Conservation (phyloP, 2,329 filamentous ascomycete genomes). For the Epichloe scottii region DNA sequence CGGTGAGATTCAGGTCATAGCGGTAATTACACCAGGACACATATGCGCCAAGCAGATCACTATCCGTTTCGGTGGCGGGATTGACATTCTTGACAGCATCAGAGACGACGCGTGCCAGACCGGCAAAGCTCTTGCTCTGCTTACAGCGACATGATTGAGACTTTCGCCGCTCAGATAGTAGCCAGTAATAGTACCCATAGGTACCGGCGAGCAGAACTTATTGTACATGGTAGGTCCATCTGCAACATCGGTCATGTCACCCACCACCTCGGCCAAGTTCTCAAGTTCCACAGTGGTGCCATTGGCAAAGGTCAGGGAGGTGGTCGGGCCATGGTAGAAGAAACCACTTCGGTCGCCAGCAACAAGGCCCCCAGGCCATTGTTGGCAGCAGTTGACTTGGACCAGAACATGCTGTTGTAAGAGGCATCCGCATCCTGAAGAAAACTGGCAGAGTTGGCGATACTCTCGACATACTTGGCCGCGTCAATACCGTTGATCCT, state of each 20-base stretch:
- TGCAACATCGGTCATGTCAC: slow-evolving; percentile 16
- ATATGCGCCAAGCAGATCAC: slow-evolving; percentile 25
- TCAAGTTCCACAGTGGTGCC: slow-evolving; percentile 18
- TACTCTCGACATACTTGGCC: slow-evolving; percentile 11
- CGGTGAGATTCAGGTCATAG: slow-evolving; percentile 34
- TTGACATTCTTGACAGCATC: slow-evolving; percentile 30
- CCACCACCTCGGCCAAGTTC: slow-evolving; percentile 19
- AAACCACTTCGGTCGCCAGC: slow-evolving; percentile 17
- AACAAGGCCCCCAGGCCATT: slow-evolving; percentile 18
- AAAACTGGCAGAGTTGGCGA: slow-evolving; percentile 9
- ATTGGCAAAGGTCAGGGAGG: slow-evolving; percentile 24
- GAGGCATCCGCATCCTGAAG: slow-evolving; percentile 17
- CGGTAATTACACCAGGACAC: slow-evolving; percentile 39
- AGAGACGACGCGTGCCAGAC: slow-evolving; percentile 30
- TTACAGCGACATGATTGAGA: slow-evolving; percentile 24
- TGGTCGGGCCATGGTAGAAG: slow-evolving; percentile 20
- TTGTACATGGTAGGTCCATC: slow-evolving; percentile 22
- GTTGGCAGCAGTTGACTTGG: slow-evolving; percentile 9
- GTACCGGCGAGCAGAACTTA: slow-evolving; percentile 18
- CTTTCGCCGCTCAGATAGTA: slow-evolving; percentile 24
- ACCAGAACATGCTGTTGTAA: slow-evolving; percentile 28
- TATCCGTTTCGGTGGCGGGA: slow-evolving; percentile 30
- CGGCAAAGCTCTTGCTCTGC: slow-evolving; percentile 27
- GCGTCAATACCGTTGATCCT: slow-evolving; percentile 17
- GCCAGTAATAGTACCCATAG: slow-evolving; percentile 11